These are phyloP conservation scores for Peniophora sp. DNA, from an alignment of 1,284 basidiomycete species.

Conservation along the genomic window DNA sequence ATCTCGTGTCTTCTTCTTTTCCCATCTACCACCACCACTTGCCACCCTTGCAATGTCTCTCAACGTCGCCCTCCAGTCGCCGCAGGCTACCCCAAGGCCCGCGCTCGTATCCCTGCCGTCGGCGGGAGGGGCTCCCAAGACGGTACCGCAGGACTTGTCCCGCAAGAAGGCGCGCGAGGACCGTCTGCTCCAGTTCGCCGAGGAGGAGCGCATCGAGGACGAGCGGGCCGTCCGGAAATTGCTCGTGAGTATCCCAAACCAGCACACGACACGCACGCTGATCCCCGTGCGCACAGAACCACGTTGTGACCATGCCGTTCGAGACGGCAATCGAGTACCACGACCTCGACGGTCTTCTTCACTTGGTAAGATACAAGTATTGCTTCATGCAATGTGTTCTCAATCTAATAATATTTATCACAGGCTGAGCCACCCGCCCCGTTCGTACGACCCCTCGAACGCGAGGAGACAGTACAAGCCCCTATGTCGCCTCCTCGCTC, in stretches of 20 bases:
- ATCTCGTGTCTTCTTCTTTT: too few species aligned
- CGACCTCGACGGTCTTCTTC: conserved; percentile 1
- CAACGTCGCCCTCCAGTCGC: background rate
- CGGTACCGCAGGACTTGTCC: background rate
- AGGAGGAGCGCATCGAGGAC: background rate
- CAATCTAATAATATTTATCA: too few species aligned
- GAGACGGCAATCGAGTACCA: background rate
- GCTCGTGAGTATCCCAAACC: background rate
- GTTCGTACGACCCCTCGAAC: too few species aligned
- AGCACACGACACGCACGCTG: background rate
- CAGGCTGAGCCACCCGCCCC: too few species aligned
- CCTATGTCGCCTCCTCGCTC: too few species aligned
- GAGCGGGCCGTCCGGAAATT: background rate
- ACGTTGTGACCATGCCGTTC: background rate
- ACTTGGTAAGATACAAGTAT: background rate
- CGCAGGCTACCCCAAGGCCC: background rate
- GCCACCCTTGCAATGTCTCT: background rate
- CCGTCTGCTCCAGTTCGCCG: background rate
- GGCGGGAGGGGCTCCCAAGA: background rate
- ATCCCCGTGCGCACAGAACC: background rate
- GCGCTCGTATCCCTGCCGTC: background rate
- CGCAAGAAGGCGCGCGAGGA: background rate
- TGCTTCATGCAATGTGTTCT: too few species aligned
- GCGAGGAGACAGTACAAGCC: too few species aligned
- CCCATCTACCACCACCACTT: too few species aligned